Conservation (phyloP, 108 stramenopile species). For the Fragilariopsis cylindrus region DNA sequence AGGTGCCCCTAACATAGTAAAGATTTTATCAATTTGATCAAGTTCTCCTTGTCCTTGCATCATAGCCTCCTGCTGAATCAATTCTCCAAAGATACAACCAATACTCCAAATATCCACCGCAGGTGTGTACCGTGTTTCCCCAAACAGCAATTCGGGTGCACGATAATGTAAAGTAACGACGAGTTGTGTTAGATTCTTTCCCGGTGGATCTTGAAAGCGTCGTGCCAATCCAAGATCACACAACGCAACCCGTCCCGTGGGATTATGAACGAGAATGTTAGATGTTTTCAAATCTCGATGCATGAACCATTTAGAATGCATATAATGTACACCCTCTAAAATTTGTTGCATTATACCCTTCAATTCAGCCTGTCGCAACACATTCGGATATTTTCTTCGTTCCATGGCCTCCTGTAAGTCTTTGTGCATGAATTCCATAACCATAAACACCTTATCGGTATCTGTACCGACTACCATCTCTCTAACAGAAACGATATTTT, state of each 20-base stretch:
- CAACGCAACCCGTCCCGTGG: conserved; percentile 70
- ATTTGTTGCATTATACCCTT: conserved; percentile 86
- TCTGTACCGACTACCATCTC: conserved; percentile 85
- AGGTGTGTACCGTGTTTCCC: conserved; percentile 79
- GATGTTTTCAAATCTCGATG: conserved; percentile 93
- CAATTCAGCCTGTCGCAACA: conserved; percentile 70
- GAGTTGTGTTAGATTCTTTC: conserved; percentile 71
- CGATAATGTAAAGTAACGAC: conserved; percentile 95
- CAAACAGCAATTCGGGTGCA: conserved; percentile 89
- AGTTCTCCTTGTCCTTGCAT: conserved; percentile 94
- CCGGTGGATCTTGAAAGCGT: conserved; percentile 65
- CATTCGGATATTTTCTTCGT: conserved; percentile 51
- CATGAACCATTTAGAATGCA: conserved; percentile 80
- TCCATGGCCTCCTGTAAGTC: conserved; percentile 87
- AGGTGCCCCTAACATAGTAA: conserved; percentile 86
- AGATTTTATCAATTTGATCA: conserved; percentile 96
- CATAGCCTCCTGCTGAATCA: conserved; percentile 88
- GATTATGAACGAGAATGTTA: conserved; percentile 85
- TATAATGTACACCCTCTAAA: conserved; percentile 68
- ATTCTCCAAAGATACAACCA: conserved; percentile 98
- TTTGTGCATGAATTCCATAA: conserved; percentile 92
- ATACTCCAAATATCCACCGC: conserved; percentile 94
- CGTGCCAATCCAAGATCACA: conserved; percentile 94
- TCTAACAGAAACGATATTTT: conserved; percentile 79
- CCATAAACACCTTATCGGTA: conserved; percentile 86